Evolutionary conservation across 805 yeast genomes (phyloP).

Genomic region (Blastobotrys muscicola): DNA sequence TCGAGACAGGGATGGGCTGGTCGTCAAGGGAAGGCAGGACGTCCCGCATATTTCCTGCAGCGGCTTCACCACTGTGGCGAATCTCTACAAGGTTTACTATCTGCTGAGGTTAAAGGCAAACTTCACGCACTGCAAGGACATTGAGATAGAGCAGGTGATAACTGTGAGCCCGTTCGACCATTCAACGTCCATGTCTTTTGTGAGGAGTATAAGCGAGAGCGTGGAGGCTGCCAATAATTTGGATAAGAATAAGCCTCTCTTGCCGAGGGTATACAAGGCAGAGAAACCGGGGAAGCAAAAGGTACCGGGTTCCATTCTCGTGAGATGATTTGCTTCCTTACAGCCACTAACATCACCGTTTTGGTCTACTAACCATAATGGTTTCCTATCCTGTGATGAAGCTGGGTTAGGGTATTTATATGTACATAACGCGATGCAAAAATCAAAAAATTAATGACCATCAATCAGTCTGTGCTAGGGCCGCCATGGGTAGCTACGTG

Average conservation of each 20-base stretch:
- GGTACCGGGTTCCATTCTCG: too few relatives aligned
- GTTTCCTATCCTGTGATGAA: too few relatives aligned
- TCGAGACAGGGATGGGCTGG: conserved; percentile 18
- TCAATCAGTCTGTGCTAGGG: conserved; percentile 40
- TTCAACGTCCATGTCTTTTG: conserved; percentile 25
- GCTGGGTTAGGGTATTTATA: too few relatives aligned
- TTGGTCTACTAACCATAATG: too few relatives aligned
- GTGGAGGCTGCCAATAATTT: conserved; percentile 23
- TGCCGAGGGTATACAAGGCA: conserved; percentile 14
- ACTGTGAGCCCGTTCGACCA: conserved; percentile 31
- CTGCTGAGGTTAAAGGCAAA: conserved; percentile 26
- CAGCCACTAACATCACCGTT: too few relatives aligned
- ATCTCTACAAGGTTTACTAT: conserved; percentile 28
- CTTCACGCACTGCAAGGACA: conserved; percentile 30
- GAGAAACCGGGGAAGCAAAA: too few relatives aligned
- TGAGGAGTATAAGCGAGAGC: conserved; percentile 25
- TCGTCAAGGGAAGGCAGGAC: conserved; percentile 27
- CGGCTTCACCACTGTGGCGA: conserved; percentile 29
- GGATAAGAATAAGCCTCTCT: conserved; percentile 11
- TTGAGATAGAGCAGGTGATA: conserved; percentile 27
- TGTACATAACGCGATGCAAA: too few relatives aligned
- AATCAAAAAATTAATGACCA: too few relatives aligned
- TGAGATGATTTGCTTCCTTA: too few relatives aligned
- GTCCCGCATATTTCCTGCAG: conserved; percentile 26
- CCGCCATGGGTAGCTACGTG: conserved; percentile 55